These are phyloP conservation scores for Scedosporium minutisporum DNA, from an alignment of 2,329 filamentous ascomycete species.

Conservation along the genomic window DNA sequence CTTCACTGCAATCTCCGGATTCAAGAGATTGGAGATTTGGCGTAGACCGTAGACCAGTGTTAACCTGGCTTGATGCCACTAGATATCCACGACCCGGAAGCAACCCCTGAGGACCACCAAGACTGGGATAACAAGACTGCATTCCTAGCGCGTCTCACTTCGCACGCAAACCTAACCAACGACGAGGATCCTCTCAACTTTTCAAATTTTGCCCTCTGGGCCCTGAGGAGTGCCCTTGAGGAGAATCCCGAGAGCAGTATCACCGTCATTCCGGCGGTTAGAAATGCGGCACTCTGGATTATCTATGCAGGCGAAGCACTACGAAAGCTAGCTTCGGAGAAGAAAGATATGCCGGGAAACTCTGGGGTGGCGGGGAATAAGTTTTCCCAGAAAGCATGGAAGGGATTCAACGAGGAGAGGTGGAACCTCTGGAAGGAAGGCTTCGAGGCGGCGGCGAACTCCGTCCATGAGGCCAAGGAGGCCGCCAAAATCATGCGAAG, in stretches of 20 bases:
- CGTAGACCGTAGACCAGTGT: background rate
- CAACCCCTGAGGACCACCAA: slow-evolving; percentile 7
- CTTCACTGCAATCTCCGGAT: background rate
- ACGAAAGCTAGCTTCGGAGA: slow-evolving; percentile 9
- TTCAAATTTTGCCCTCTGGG: slow-evolving; percentile 20
- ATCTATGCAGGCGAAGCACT: slow-evolving; percentile 11
- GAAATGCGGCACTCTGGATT: slow-evolving; percentile 16
- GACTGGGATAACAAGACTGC: slow-evolving; percentile 13
- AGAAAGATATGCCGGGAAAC: slow-evolving; percentile 9
- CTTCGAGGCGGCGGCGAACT: slow-evolving; percentile 5
- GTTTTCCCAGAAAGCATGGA: slow-evolving; percentile 15
- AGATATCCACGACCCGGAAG: slow-evolving; percentile 12
- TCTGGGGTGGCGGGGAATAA: slow-evolving; percentile 11
- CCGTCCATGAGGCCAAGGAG: background rate
- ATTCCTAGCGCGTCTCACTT: slow-evolving; percentile 18
- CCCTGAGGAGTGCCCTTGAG: slow-evolving; percentile 18
- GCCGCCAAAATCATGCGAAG: background rate
- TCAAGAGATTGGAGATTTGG: background rate
- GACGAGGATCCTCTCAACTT: slow-evolving; percentile 13
- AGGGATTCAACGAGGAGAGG: slow-evolving; percentile 17
- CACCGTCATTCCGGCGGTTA: slow-evolving; percentile 9
- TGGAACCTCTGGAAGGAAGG: slow-evolving; percentile 16
- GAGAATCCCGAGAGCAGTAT: slow-evolving; percentile 5
- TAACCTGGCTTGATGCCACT: background rate
- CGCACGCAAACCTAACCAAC: slow-evolving; percentile 6